Base-by-base conservation (phyloP, 768 basidiomycete species). In the Royoungia palumana region DNA sequence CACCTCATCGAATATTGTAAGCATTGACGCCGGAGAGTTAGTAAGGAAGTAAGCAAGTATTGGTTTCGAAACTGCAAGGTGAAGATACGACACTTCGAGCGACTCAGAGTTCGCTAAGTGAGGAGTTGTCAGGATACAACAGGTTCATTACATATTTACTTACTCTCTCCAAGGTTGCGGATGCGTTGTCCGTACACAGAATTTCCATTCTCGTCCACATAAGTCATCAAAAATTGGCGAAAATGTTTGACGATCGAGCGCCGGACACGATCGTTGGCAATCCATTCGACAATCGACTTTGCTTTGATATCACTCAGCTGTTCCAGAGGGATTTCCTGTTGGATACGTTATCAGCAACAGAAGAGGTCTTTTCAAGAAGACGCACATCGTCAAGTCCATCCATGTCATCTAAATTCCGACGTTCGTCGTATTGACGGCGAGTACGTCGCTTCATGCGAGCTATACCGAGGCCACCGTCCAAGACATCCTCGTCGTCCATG, bases 221-320 rank as follows among this genome's bases (percentile, higher is more conserved):
- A 94, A 11, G 92, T 95, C 82, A 94, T 89, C 47, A 99, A 74
- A 71, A 99, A 99, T 58, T 92, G 83, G 39, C 89, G 81, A 77
- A 99, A 98, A 68, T 97, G 91, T 54, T 86, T 82, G 58, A 89
- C 80, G 54, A 99, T 93, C 0, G 94, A 87, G 46, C 89, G 79
- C 57, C 88, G 82, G 56, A 98, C 95, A 35, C 89, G 83, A 49
- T 94, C 92, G 49, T 87, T 86, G 16, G 91, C 87, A 59, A 98
- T 94, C 96, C 96, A 99, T 68, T 98, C 96, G 20, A 89, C 87
- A 48, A 99, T 93, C 12, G 91, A 94, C 63, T 94, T 92, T 34
- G 94, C 92, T 65, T 98, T 97, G 74, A 99, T 94, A 63, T 99
- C 96, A 51, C 91, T 90, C 10, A 99, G 76, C 72, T 99, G 92